Evolutionary conservation across 345 rosid species (phyloP).

Genomic region (Murraya koenigii): DNA sequence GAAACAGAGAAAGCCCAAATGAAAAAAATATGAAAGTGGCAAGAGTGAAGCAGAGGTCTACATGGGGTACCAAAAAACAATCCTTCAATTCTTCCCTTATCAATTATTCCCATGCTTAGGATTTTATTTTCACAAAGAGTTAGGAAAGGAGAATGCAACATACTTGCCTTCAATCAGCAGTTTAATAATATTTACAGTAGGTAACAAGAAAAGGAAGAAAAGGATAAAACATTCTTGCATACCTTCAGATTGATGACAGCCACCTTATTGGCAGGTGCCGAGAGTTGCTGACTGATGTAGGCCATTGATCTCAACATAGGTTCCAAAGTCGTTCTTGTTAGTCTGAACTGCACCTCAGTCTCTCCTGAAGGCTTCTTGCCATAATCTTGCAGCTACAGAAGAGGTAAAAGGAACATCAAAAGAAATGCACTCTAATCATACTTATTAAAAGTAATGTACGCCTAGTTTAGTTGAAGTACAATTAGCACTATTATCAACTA

Average conservation of each 20-base stretch:
- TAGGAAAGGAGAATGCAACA: background rate
- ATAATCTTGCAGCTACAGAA: conserved; percentile 51
- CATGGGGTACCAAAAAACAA: background rate
- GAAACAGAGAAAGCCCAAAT: background rate
- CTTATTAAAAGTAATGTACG: background rate
- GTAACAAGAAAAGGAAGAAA: background rate
- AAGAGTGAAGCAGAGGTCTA: background rate
- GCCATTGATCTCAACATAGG: conserved; percentile 72
- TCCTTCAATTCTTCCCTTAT: background rate
- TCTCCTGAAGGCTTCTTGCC: conserved; percentile 55
- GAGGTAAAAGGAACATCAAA: background rate
- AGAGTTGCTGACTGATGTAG: conserved; percentile 62
- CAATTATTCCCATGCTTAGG: background rate
- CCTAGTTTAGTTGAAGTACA: conserved; percentile 2
- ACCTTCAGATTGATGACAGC: conserved; percentile 75
- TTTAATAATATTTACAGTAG: background rate
- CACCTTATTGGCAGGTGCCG: conserved; percentile 53
- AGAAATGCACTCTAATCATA: background rate
- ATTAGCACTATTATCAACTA: background rate
- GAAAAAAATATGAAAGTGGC: background rate
- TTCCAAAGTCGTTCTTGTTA: conserved; percentile 55
- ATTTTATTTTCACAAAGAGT: background rate
- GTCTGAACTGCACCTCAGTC: conserved; percentile 56
- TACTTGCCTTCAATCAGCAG: background rate
- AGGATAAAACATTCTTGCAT: background rate